A percentile compares a stretch with the other conserved stretches of the same genome.
Conservation (phyloP, 2,329 filamentous ascomycete genomes). For the Cladophialophora exuberans region DNA sequence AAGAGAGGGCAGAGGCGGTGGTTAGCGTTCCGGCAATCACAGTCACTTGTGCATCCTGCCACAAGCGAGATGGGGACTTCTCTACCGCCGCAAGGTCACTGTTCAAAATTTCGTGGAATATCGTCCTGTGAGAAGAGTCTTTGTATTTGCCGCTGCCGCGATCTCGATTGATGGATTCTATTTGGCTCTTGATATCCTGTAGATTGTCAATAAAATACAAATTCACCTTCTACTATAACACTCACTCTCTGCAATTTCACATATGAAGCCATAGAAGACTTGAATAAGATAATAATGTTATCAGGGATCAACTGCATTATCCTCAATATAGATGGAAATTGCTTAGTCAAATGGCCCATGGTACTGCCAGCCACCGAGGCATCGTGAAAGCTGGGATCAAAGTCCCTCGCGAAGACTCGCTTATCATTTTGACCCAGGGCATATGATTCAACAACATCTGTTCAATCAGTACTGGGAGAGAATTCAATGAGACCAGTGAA, state of each 20-base stretch:
- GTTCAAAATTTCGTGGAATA: conserved; percentile 25
- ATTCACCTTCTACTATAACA: too few relatives aligned
- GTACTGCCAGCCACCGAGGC: background rate
- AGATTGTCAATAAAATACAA: background rate
- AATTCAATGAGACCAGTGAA: background rate
- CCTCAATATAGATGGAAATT: conserved; percentile 5
- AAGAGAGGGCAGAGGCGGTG: conserved; percentile 20
- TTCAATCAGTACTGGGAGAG: background rate
- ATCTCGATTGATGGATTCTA: background rate
- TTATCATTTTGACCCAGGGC: conserved; percentile 19
- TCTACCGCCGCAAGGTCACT: conserved; percentile 22
- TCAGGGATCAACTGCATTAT: conserved; percentile 15
- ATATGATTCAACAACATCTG: conserved; percentile 22
- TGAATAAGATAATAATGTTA: conserved; percentile 2
- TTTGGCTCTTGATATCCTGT: too few relatives aligned
- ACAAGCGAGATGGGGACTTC: conserved; percentile 22
- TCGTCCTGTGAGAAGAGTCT: conserved; percentile 17
- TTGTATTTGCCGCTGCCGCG: background rate
- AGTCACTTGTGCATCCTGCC: conserved; percentile 20
- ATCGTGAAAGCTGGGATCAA: conserved; percentile 14
- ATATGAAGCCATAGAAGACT: conserved; percentile 17
- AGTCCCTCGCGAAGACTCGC: conserved; percentile 13
- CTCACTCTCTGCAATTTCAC: conserved; percentile 11
- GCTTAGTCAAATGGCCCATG: conserved; percentile 1
- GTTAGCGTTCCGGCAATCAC: conserved; percentile 24